Evolutionary conservation across 805 yeast species (phyloP).

Genomic region (Maudiozyma bulderi): DNA sequence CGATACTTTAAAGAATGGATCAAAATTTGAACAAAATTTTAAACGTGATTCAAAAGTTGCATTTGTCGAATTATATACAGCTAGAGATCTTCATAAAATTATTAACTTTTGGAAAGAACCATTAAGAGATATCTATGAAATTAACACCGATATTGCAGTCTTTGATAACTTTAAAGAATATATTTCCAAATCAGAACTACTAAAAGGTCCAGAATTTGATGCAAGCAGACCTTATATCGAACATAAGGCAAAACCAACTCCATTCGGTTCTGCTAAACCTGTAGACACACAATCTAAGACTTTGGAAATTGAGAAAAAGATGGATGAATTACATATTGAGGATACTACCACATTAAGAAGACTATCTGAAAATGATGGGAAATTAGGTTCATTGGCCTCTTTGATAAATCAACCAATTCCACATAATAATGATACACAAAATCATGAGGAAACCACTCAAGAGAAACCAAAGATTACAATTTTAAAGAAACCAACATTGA

Average conservation of each 20-base stretch:
- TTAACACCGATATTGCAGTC: constrained; percentile 30
- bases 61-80: constrained; percentile 41
- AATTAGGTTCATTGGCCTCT: neutral
- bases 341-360: constrained; percentile 31
- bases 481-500: constrained; percentile 15
- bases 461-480: constrained; percentile 13
- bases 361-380: constrained; percentile 9
- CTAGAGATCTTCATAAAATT: constrained; percentile 30
- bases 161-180: constrained; percentile 32
- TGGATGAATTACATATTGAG: constrained; percentile 36
- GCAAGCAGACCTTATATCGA: constrained; percentile 18
- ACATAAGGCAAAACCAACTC: constrained; percentile 42
- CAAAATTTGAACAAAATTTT: constrained; percentile 46
- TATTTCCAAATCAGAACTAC: constrained; percentile 19
- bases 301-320: constrained; percentile 48
- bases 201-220: constrained; percentile 18
- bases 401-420: neutral
- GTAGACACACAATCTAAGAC: constrained; percentile 64
- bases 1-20: constrained; percentile 44
- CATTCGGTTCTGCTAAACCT: constrained; percentile 81
- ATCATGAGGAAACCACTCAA: neutral
- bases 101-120: constrained; percentile 24
- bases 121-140: constrained; percentile 29
- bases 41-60: constrained; percentile 42
- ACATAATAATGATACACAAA: neutral